Evolutionary conservation across 805 yeast genomes (phyloP), one percentile per base, ranked within the genome.

Genomic region (Teunomyces pallodes): DNA sequence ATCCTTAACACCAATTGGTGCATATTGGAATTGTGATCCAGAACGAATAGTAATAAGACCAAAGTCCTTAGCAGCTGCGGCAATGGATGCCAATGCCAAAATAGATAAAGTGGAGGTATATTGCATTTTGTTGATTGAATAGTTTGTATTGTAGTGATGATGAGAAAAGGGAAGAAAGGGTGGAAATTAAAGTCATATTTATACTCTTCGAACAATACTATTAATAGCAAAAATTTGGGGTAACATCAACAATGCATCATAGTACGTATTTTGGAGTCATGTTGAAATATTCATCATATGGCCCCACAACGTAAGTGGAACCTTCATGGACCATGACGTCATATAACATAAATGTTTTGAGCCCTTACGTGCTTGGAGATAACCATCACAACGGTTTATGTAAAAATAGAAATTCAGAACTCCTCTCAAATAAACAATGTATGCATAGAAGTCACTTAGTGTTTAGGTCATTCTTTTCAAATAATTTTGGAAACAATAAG

Each of bases 21-120:
- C 31, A 52, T 58, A 62, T 35, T 65, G 69, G 56, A 54, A 60
- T 9, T 39, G 46, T 10, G 66, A 54, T 8, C 66, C 69, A 3
- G 68, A 64, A 38, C 58, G 56, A 33, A 64, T 60, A 29, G 58
- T 48, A 28, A 61, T 44, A 14, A 59, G 51, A 14, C 49, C 40
- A 46, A 64, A 54, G 17, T 55, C 45, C 44, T 51, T 54, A 9
- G 58, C 62, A 16, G 68, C 64, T 20, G 57, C 46, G 29, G 65
- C 67, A 33, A 61, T 46, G 9, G 48, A 27, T 46, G 56, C 52
- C 28, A 62, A 32, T 29, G 63, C 46, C 39, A 60, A 48, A 36
- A 57, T 46, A 5, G 63, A 55, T 26, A 62, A 47, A 30, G 60
- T 48, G 20, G 51, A 46, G 17, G 53, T 40, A 27, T 49, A 49